Evolutionary conservation across 2,329 filamentous ascomycete species (phyloP).

Genomic region (Elsinoe ampelina): DNA sequence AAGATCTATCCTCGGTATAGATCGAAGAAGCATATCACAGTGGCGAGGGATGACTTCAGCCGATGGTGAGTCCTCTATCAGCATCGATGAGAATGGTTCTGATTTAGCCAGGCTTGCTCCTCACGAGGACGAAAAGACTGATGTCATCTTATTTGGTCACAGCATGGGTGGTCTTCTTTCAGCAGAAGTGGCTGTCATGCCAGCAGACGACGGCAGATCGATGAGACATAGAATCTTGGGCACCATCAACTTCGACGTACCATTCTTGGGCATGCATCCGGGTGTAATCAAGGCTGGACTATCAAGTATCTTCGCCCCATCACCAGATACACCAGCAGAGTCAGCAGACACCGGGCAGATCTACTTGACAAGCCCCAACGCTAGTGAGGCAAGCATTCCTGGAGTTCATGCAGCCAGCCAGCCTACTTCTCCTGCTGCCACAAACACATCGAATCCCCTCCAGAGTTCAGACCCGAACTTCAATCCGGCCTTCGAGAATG

Average conservation of each 20-base stretch:
- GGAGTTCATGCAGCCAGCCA: not conserved
- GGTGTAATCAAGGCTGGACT: constrained; percentile 77
- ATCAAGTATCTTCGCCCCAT: constrained; percentile 60
- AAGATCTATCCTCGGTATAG: constrained; percentile 79
- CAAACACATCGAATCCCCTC: constrained; percentile 21
- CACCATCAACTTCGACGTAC: constrained; percentile 73
- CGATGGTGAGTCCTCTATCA: constrained; percentile 46
- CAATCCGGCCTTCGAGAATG: constrained; percentile 68
- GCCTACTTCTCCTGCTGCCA: not conserved
- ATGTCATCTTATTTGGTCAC: constrained; percentile 76
- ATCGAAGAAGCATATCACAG: constrained; percentile 60
- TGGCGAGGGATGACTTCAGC: constrained; percentile 76
- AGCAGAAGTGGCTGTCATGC: constrained; percentile 65
- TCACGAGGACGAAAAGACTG: constrained; percentile 63
- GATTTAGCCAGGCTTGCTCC: constrained; percentile 52
- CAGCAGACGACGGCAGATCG: constrained; percentile 25
- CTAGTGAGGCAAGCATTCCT: not conserved
- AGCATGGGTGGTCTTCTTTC: constrained; percentile 82
- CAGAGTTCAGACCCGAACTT: constrained; percentile 51
- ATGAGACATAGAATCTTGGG: constrained; percentile 72
- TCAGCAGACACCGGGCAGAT: not conserved
- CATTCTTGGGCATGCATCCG: constrained; percentile 80
- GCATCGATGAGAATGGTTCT: not conserved
- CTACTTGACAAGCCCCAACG: not conserved
- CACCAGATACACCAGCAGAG: constrained; percentile 29